Percentiles rank a stretch among this genome's conserved stretches.
Evolutionary conservation across 2,329 filamentous ascomycete species (phyloP).

Genomic region (Colletotrichum sp.): DNA sequence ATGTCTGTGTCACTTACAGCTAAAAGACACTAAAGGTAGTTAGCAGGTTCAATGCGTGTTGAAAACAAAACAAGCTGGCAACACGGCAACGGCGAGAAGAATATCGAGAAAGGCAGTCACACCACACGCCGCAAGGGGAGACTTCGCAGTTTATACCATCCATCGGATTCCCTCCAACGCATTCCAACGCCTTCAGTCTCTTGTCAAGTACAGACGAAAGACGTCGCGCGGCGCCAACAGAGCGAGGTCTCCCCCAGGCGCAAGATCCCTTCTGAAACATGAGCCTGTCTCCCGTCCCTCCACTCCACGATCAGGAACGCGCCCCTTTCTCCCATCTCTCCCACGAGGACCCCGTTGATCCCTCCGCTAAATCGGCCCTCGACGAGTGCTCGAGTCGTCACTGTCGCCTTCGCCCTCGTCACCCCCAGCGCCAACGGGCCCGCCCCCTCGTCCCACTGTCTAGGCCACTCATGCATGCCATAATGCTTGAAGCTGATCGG

Average conservation of each 20-base stretch:
- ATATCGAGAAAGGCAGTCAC: neutral
- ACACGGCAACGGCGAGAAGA: neutral
- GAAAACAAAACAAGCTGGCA: neutral
- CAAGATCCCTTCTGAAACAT: conserved; percentile 17
- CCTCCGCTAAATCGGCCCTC: neutral
- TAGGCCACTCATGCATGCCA: conserved; percentile 20
- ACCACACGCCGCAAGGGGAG: neutral
- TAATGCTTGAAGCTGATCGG: conserved; percentile 16
- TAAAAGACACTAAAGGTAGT: neutral
- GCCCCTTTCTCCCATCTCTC: neutral
- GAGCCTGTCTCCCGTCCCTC: conserved; percentile 18
- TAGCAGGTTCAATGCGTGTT: neutral
- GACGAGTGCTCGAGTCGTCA: conserved; percentile 1
- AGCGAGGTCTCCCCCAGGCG: conserved; percentile 14
- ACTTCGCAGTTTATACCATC: neutral
- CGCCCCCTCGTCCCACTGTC: conserved; percentile 11
- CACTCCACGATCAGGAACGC: conserved; percentile 12
- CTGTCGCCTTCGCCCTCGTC: neutral
- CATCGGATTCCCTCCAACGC: neutral
- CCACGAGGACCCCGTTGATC: conserved; percentile 10
- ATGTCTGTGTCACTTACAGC: neutral
- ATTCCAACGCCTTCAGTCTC: neutral
- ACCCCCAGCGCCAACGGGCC: neutral
- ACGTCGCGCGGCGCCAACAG: conserved; percentile 5
- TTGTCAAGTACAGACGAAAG: conserved; percentile 12